Base-by-base conservation (phyloP, 805 yeast genomes). In the Sungouiozyma ichnusensis region DNA sequence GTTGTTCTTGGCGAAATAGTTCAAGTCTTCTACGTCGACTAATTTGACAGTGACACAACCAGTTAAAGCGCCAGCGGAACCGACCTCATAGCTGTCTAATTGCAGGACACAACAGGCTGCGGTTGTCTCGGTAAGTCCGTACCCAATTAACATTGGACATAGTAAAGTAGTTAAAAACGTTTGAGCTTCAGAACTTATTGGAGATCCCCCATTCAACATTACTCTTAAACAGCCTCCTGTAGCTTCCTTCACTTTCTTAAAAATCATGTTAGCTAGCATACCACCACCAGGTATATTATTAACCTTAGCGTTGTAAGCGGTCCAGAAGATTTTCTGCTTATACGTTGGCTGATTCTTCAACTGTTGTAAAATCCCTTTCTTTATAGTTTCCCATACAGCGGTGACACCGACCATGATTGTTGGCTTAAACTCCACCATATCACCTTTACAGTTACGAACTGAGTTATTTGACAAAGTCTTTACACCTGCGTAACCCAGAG, bases 371-470 rank as follows among this genome's bases (percentile, higher is more conserved):
- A 92, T 82, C 47, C 97, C 98, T 70, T 92, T 92, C 65, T 88
- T 82, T 46, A 92, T 85, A 29, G 82, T 74, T 70, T 92, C 98
- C 95, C 96, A 92, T 39, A 92, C 97, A 4, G 97, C 95, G 14
- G 97, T 97, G 41, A 92, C 98, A 64, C 95, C 98, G 48, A 87
- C 95, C 95, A 92, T 84, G 51, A 90, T 65, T 8, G 96, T 84
- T 45, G 98, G 98, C 62, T 78, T 73, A 66, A 86, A 84, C 56
- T 84, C 85, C 44, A 73, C 75, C 69, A 92, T 76, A 63, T 92
- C 98, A 58, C 96, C 92, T 45, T 74, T 67, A 69, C 95, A 87
- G 67, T 92, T 85, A 54, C 76, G 79, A 59, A 84, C 78, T 3
- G 94, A 84, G 1, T 72, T 67, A 47, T 85, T 94, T 16, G 94